Evolutionary conservation across 495 filamentous ascomycete species (phyloP).

Genomic region (Aspergillus funiculosus): DNA sequence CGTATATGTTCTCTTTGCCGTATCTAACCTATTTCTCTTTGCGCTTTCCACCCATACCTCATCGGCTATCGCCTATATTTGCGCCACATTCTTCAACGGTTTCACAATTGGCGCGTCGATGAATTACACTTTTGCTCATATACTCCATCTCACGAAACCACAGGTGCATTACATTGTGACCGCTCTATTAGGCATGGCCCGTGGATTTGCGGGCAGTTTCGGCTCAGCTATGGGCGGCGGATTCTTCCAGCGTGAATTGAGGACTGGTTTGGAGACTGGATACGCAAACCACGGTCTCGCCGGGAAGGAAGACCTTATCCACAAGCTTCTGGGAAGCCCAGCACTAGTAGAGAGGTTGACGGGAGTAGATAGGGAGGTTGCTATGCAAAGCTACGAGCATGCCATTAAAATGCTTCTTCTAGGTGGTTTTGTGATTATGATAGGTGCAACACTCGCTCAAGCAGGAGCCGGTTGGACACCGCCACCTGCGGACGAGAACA

Average conservation of each 20-base stretch:
- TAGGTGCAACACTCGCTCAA: constrained; percentile 53
- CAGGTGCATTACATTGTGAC: constrained; percentile 65
- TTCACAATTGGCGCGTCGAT: constrained; percentile 62
- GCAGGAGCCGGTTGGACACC: constrained; percentile 63
- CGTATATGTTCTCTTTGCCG: constrained; percentile 48
- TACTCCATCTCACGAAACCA: constrained; percentile 59
- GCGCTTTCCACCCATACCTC: constrained; percentile 46
- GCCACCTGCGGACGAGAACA: constrained; percentile 5
- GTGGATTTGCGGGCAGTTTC: constrained; percentile 69
- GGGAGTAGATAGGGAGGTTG: constrained; percentile 52
- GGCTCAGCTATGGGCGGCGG: constrained; percentile 73
- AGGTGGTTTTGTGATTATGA: constrained; percentile 48
- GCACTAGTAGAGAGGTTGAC: constrained; percentile 50
- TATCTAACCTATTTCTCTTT: constrained; percentile 46
- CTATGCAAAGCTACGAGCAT: constrained; percentile 55
- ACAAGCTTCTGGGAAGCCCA: constrained; percentile 62
- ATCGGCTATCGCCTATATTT: constrained; percentile 43
- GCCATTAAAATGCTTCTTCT: constrained; percentile 55
- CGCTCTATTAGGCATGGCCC: constrained; percentile 62
- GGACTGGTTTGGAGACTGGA: constrained; percentile 47
- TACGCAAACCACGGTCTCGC: constrained; percentile 49
- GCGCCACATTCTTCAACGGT: constrained; percentile 57
- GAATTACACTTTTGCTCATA: constrained; percentile 72
- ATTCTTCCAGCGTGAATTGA: constrained; percentile 58
- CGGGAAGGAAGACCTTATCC: constrained; percentile 50